Conservation (phyloP, 2,329 filamentous ascomycete species). For the Neofusicoccum sp. region DNA sequence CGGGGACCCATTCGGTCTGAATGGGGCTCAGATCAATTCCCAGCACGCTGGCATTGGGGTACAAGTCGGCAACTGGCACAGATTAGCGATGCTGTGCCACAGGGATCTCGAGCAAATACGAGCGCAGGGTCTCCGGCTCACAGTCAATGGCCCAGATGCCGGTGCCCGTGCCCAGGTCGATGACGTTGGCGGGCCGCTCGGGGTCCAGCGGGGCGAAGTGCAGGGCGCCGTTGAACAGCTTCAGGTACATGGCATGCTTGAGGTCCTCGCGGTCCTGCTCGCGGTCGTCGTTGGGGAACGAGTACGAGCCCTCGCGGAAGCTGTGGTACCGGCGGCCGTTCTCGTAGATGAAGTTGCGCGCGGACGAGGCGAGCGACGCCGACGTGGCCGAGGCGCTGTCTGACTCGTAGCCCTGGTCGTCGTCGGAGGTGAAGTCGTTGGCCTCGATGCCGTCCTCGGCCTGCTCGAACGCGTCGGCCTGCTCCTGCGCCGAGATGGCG, state of each 20-base stretch:
- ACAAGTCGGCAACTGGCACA: conserved; percentile 19
- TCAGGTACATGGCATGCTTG: conserved; percentile 50
- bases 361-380: conserved; percentile 36
- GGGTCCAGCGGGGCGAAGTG: conserved; percentile 52
- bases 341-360: conserved; percentile 53
- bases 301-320: conserved; percentile 55
- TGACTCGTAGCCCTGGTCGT: conserved; percentile 23
- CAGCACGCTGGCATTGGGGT: conserved; percentile 19
- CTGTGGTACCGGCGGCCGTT: conserved; percentile 61
- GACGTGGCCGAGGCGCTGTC: conserved; percentile 29
- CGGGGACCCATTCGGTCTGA: conserved; percentile 49
- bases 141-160: conserved; percentile 59
- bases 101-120: not conserved
- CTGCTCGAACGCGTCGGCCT: conserved; percentile 19
- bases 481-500: conserved; percentile 15
- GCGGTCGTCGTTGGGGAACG: conserved; percentile 60
- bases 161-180: conserved; percentile 61
- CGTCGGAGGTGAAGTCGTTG: conserved; percentile 23
- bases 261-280: conserved; percentile 60
- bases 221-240: conserved; percentile 48
- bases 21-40: conserved; percentile 30
- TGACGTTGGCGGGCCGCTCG: conserved; percentile 47
- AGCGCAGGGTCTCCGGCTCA: conserved; percentile 6
- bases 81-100: conserved; percentile 1
- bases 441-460: conserved; percentile 20